Evolutionary conservation across 1,139 yeast species (phyloP), one percentile per base, ranked within the genome.

Genomic region (Fermentozyma sake): DNA sequence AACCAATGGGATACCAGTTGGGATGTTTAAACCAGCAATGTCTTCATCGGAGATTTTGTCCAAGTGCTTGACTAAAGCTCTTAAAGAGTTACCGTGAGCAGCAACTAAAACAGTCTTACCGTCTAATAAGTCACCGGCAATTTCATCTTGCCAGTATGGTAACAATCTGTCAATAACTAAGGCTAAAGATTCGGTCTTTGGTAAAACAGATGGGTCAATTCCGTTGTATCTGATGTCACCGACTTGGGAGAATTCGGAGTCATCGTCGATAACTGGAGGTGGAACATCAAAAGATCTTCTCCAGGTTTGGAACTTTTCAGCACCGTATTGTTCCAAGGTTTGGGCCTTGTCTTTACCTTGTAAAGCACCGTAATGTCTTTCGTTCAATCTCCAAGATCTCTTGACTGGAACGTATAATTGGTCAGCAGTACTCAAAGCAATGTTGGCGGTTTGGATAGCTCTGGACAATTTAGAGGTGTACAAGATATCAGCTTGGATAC

Each of bases 311-410:
- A 91, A 91, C 70, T 86, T 77, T 61, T 87, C 96, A 52, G 76
- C 68, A 55, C 98, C 98, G 69, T 77, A 89, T 53, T 76, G 64
- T 53, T 79, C 91, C 58, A 86, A 76, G 45, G 96, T 84, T 52
- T 76, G 87, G 46, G 96, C 96, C 75, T 89, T 89, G 74, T 89
- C 94, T 75, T 89, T 89, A 61, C 98, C 98, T 71, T 91, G 97
- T 54, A 91, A 76, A 49, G 87, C 96, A 75, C 98, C 98, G 70
- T 89, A 89, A 70, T 89, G 97, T 74, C 97, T 91, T 73, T 89
- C 98, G 69, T 89, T 89, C 63, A 89, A 79, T 75, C 96, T 82
- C 97, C 97, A 89, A 35, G 89, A 74, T 74, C 96, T 84, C 69
- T 82, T 79, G 54, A 85, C 95, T 55, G 95, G 96, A 46, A 91